Conservation (phyloP, 2,329 filamentous ascomycete genomes). For the Tolypocladium endophyticum region DNA sequence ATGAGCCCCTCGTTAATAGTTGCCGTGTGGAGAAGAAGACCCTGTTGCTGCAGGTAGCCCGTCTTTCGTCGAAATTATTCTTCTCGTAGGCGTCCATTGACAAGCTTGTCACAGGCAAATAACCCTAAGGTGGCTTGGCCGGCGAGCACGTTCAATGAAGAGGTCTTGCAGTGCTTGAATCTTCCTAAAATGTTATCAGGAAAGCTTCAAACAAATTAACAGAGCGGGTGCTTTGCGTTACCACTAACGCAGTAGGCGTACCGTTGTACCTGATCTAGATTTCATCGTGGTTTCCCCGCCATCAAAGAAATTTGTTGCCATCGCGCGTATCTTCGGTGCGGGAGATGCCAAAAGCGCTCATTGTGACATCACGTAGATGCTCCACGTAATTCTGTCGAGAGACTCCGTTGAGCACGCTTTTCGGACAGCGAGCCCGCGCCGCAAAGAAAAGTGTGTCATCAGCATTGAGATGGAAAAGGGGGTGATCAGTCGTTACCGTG, state of each 20-base stretch:
- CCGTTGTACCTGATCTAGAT: not conserved
- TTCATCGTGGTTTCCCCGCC: not conserved
- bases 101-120: not conserved
- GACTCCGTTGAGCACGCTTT: slow-evolving; percentile 9
- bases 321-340: slow-evolving; percentile 25
- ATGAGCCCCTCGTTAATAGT: not conserved
- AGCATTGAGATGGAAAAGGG: slow-evolving; percentile 67
- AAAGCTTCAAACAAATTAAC: not conserved
- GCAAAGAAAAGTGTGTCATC: slow-evolving; percentile 73
- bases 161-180: not conserved
- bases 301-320: slow-evolving; percentile 57
- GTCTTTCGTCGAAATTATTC: not conserved
- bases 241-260: not conserved
- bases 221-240: not conserved
- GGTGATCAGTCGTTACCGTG: slow-evolving; percentile 72
- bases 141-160: not conserved
- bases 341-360: not conserved
- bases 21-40: not conserved
- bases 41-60: not conserved
- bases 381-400: not conserved
- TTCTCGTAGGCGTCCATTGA: not conserved
- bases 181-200: not conserved
- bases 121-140: not conserved
- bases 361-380: not conserved
- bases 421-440: slow-evolving; percentile 57